Evolutionary conservation across 2,329 filamentous ascomycete genomes (phyloP).

Genomic region (Graphilbum sp.): DNA sequence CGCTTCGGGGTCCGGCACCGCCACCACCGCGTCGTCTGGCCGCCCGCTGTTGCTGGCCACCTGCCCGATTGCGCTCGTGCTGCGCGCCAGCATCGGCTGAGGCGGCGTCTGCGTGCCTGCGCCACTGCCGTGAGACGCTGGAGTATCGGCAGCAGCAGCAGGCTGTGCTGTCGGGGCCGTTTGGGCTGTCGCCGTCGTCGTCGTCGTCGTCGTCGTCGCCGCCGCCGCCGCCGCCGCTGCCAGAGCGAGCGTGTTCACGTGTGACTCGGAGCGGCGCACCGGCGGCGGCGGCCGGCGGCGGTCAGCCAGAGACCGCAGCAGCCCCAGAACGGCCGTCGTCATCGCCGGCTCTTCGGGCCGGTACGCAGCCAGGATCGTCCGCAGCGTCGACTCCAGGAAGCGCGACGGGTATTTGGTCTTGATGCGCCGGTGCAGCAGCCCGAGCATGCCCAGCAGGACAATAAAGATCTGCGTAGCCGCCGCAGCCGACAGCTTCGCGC

Average conservation of each 20-base stretch:
- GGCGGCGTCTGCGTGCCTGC: no score
- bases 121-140: no score
- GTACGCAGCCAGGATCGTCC: conserved; percentile 53
- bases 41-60: conserved; percentile 24
- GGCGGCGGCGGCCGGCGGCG: conserved; percentile 48
- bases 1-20: conserved; percentile 46
- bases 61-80: conserved; percentile 21
- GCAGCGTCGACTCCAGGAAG: conserved; percentile 62
- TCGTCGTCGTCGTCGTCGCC: neutral
- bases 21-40: conserved; percentile 34
- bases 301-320: conserved; percentile 52
- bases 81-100: conserved; percentile 13
- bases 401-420: conserved; percentile 63
- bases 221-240: neutral
- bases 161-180: no score
- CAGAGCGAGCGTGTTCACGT: conserved; percentile 1
- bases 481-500: conserved; percentile 5
- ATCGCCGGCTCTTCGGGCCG: conserved; percentile 46
- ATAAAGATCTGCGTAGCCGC: conserved; percentile 7
- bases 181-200: neutral
- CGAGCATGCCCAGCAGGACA: conserved; percentile 49
- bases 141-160: no score
- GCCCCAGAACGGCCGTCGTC: conserved; percentile 52
- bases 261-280: conserved; percentile 30
- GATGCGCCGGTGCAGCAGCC: conserved; percentile 56